These are phyloP conservation scores for Verticillium albo-atrum DNA, from an alignment of 2,329 filamentous ascomycete genomes.

Conservation along the genomic window DNA sequence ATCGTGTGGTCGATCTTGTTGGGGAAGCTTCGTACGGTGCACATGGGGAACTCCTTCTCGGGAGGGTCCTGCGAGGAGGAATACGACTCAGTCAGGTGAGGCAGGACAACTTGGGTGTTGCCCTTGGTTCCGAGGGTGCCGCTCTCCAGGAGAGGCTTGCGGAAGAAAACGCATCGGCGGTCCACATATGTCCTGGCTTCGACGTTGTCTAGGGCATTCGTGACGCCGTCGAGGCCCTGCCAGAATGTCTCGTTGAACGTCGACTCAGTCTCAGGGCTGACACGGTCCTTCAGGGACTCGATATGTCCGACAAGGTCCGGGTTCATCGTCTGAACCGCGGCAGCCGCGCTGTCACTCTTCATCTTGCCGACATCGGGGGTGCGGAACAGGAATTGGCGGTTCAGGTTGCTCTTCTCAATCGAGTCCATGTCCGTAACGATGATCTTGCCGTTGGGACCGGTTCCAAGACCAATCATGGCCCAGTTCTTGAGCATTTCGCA, in stretches of 20 bases:
- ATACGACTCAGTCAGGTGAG: conserved; percentile 90
- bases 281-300: conserved; percentile 78
- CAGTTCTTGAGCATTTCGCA: conserved; percentile 99
- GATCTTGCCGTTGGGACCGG: conserved; percentile 83
- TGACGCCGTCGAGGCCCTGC: conserved; percentile 81
- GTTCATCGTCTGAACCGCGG: conserved; percentile 92
- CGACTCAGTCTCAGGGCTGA: conserved; percentile 86
- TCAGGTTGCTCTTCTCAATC: conserved; percentile 98
- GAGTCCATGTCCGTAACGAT: conserved; percentile 96
- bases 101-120: conserved; percentile 94
- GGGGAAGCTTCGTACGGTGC: conserved; percentile 92
- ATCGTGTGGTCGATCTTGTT: conserved; percentile 99
- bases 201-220: conserved; percentile 95
- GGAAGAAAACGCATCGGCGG: conserved; percentile 95
- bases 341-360: conserved; percentile 93
- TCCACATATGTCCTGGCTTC: conserved; percentile 97
- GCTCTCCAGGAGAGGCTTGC: conserved; percentile 91
- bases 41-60: conserved; percentile 99
- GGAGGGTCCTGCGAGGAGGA: conserved; percentile 92
- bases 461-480: conserved; percentile 95
- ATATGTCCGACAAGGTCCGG: conserved; percentile 87
- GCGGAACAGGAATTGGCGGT: conserved; percentile 94
- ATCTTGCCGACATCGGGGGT: conserved; percentile 89
- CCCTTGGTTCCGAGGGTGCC: conserved; percentile 98
- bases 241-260: conserved; percentile 95